Evolutionary conservation across 495 filamentous ascomycete species (phyloP).

Genomic region (Evansstolkia leycettana): DNA sequence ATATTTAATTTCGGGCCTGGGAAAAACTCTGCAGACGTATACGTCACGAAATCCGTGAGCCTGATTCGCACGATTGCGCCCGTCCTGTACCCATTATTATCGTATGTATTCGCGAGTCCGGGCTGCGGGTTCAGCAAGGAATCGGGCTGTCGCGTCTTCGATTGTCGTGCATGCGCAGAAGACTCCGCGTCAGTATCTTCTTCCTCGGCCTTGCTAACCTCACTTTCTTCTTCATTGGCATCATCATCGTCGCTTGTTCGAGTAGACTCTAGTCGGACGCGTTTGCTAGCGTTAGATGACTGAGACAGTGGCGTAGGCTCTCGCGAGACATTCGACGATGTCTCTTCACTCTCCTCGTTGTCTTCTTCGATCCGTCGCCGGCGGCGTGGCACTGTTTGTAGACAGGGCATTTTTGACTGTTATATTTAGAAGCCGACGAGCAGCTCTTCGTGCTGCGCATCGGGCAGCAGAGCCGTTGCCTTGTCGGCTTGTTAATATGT

Average conservation of each 20-base stretch:
- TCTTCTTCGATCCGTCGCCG: constrained; percentile 15
- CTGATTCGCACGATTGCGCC: constrained; percentile 85
- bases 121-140: background rate
- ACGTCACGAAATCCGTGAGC: constrained; percentile 89
- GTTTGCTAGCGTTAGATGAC: constrained; percentile 18
- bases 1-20: constrained; percentile 93
- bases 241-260: constrained; percentile 5
- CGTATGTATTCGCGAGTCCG: constrained; percentile 3
- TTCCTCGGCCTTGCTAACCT: constrained; percentile 4
- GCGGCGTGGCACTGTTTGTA: constrained; percentile 15
- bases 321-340: constrained; percentile 8
- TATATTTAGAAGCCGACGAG: constrained; percentile 1
- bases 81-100: constrained; percentile 43
- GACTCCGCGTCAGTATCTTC: constrained; percentile 3
- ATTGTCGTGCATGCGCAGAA: background rate
- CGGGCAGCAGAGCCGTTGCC: constrained; percentile 4
- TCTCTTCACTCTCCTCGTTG: constrained; percentile 15
- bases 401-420: constrained; percentile 17
- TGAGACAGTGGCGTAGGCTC: constrained; percentile 11
- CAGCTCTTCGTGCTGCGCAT: constrained; percentile 2
- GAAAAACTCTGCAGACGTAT: constrained; percentile 76
- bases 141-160: background rate
- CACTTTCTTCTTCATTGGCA: constrained; percentile 1
- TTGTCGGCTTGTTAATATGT: background rate
- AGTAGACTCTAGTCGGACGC: constrained; percentile 15